Evolutionary conservation across 192 early-diverging fungal genomes (phyloP), one percentile per base, ranked within the genome.

Genomic region (Coemansia erecta): DNA sequence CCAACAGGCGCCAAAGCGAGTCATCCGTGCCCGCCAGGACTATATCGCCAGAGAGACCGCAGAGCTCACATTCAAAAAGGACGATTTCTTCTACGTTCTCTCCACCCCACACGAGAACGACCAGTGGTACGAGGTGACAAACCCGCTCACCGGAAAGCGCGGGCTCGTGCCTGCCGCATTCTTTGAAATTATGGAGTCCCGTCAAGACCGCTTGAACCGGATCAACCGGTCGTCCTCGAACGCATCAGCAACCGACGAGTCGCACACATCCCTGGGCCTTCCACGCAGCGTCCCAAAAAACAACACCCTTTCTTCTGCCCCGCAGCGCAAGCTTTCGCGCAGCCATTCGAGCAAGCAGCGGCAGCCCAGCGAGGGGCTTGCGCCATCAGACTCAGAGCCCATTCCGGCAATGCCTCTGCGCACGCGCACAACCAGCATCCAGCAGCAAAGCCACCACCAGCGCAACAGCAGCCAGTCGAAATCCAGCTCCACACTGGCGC

Each of bases 21-120:
- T 91, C 66, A 86, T 89, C 68, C 87, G 86, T 62, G 85, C 89
- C 14, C 64, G 85, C 18, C 85, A 84, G 63, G 82, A 85, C 81
- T 89, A 91, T 60, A 67, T 78, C 12, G 85, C 85, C 15, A 66
- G 82, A 48, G 82, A 76, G 23, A 69, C 53, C 44, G 64, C 78
- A 19, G 86, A 91, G 64, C 73, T 91, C n/a, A 85, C 87, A 41
- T 91, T 91, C 55, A 75, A 75, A 52, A 84, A 86, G 51, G 89
- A 88, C 53, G 89, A 91, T 45, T 91, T 89, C 65, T 91, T 89
- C 72, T 85, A 89, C 51, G 89, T 91, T 14, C 71, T 87, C 23
- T 85, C 83, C 18, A 77, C 67, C 9, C 73, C 75, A 18, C 83
- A 85, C 46, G 87, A 89, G n/a, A 82, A 85, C 35, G 87, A 87